Base-by-base conservation (phyloP, 179 eudicot genomes). In the Spinacia oleracea region DNA sequence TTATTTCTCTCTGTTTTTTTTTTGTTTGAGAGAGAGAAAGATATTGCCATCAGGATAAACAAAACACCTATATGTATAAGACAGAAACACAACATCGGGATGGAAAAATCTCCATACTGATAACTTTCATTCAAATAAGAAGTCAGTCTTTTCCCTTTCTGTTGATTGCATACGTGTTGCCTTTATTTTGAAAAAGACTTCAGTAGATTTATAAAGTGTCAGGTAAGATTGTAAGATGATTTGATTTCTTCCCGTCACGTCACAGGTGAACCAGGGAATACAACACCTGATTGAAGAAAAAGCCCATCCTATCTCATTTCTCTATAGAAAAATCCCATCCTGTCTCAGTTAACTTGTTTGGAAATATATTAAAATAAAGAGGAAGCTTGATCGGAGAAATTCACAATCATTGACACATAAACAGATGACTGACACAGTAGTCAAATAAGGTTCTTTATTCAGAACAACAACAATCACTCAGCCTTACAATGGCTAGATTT, bases 81-180 rank as follows among this genome's bases (percentile, higher is more conserved):
- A 53, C 77, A 42, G 32, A 72, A 73, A 77, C 63, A 70, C 38
- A 46, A 27, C 38, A 59, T 35, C 42, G 34, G 15, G 20, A 50
- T 63, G 18, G 38, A 20, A 75, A 73, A 67, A 58, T 18, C 50
- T 77, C 10, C 40, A 51, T n/a, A 32, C 55, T 40, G 3, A 10
- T 20, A 76, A 43, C 71, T 55, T 68, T n/a, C 34, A 5, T 8
- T 62, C 25, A 10, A 20, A 63, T 18, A 76, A 46, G 31, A 46
- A 59, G 6, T 40, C 6, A 10, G 15, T 23, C 12, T 45, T n/a
- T 48, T 21, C 48, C 79, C 43, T 32, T 35, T 66, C 64, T 11
- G 16, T 58, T 46, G 31, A 69, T 21, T n/a, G n/a, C n/a, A n/a
- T 34, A 29, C 18, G 18, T 66, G 34, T 16, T 48, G 27, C 23